Percentiles rank a stretch among this genome's conserved stretches.
Conservation (phyloP, 2,329 filamentous ascomycete genomes). For the Dendrostoma leiphaemia region DNA sequence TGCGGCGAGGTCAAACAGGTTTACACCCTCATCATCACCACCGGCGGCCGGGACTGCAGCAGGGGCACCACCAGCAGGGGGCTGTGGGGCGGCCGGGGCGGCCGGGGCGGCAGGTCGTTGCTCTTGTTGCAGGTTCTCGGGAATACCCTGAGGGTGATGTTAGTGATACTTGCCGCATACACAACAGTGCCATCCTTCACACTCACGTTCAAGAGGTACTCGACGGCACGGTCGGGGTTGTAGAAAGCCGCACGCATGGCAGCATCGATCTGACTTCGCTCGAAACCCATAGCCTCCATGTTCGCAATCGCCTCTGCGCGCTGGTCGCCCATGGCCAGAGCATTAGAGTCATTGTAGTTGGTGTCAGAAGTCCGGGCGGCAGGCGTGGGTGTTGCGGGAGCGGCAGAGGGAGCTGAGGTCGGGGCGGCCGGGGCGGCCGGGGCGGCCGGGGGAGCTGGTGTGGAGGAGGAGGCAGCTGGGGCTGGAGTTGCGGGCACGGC, state of each 20-base stretch:
- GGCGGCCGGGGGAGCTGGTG: conserved; percentile 48
- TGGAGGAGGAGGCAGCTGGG: conserved; percentile 44
- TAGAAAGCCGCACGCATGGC: conserved; percentile 96
- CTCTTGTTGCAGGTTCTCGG: conserved; percentile 70
- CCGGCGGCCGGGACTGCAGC: conserved; percentile 38
- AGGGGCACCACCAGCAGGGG: conserved; percentile 39
- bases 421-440: conserved; percentile 47
- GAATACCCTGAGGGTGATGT: conserved; percentile 68
- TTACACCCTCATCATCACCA: conserved; percentile 68
- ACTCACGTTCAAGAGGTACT: conserved; percentile 85
- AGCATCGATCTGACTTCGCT: conserved; percentile 80
- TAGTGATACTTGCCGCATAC: background rate
- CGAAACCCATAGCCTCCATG: conserved; percentile 98
- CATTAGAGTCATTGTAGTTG: conserved; percentile 67
- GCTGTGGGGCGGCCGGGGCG: conserved; percentile 28
- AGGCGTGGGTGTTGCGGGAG: conserved; percentile 54
- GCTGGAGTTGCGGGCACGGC: conserved; percentile 62
- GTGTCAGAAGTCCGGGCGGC: conserved; percentile 39
- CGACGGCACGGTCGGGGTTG: conserved; percentile 95
- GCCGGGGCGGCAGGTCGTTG: conserved; percentile 29
- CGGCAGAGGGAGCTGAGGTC: conserved; percentile 40
- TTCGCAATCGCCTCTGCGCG: conserved; percentile 79
- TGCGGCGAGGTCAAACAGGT: conserved; percentile 90
- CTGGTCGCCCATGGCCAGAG: conserved; percentile 82
- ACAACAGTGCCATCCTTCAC: background rate